Conservation (phyloP, 352 stramenopile genomes). For the Globisporangium heterothallicum region DNA sequence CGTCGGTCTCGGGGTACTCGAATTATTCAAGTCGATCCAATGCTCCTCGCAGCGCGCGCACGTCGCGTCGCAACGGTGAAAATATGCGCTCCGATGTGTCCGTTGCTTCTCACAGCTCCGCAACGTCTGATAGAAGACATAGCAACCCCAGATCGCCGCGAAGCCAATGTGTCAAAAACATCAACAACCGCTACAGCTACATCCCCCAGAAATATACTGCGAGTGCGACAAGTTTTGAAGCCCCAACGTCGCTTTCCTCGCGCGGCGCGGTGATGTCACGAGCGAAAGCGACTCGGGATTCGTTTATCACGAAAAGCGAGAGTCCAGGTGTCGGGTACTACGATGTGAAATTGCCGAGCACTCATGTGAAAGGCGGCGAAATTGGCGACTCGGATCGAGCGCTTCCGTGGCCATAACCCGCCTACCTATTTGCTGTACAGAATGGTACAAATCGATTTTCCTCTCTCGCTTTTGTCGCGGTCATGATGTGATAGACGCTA, state of each 20-base stretch:
- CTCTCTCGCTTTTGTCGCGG: too few relatives aligned
- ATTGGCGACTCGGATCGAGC: conserved; percentile 70
- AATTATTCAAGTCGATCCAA: conserved; percentile 34
- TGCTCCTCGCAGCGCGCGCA: conserved; percentile 18
- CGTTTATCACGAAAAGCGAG: conserved; percentile 67
- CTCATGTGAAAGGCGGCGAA: conserved; percentile 59
- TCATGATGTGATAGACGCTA: too few relatives aligned
- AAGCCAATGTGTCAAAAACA: conserved; percentile 35
- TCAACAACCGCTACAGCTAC: conserved; percentile 67
- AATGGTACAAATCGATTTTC: background rate
- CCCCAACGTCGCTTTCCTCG: conserved; percentile 50
- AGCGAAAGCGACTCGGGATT: conserved; percentile 53
- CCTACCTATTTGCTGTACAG: background rate
- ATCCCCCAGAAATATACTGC: conserved; percentile 54
- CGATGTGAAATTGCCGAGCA: conserved; percentile 58
- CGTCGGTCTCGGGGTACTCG: conserved; percentile 59
- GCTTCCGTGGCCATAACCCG: conserved; percentile 48
- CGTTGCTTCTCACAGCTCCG: conserved; percentile 52
- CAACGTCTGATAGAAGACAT: conserved; percentile 32
- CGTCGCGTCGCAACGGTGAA: conserved; percentile 6
- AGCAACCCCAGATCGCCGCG: conserved; percentile 28
- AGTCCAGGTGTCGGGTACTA: conserved; percentile 74
- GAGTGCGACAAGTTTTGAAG: conserved; percentile 20
- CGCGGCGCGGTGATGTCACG: conserved; percentile 65
- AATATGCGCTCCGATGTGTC: conserved; percentile 37